Base-by-base conservation (phyloP, 23 red algal species). In the Cyanidiococcus yangmingshanensis region DNA sequence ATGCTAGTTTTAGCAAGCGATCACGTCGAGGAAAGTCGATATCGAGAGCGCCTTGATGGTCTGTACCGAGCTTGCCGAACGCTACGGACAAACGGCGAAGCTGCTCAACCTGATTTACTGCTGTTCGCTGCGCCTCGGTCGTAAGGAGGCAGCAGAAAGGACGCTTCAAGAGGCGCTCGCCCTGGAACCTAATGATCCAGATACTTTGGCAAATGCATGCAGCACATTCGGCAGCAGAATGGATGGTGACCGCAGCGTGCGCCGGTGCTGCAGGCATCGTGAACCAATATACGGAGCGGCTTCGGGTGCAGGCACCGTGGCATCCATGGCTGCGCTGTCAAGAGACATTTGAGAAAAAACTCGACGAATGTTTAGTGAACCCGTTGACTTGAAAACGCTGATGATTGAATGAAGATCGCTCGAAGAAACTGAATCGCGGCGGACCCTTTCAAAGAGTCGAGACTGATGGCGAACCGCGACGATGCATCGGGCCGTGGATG, bases 1-100 rank as follows among this genome's bases (percentile, higher is more conserved):
- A 54, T 21, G 45, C 45, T 54, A 15, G 45, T 21, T 7, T 7
- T 54, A 54, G 45, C 45, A 15, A 81, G 80, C 45, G 87, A 83
- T 37, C 32, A 57, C 67, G 74, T 68, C 29, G 89, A 86, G 30
- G 67, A 76, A n/a, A 38, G 84, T 88, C 39, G 45, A 7, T 15
- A 54, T 54, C 45, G 75, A 84, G 21, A 87, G 87, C 27, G 92
- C 92, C 1, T 57, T 85, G 39, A 88, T 84, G 57, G 84, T 84
- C 40, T 90, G 85, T 50, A 59, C 76, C 50, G 92, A 96, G 17
- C 59, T 96, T 12, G 40, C 88, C 0, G 92, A 96, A 54, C 50
- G 92, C 33, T 87, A 96, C 76, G 92, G 92, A 7, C 68, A 83
- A 35, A 88, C 92, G 18, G 83, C 82, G 79, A 76, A 77, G 84